Percentiles rank a stretch among this genome's conserved stretches.
Conservation (phyloP, 2,329 filamentous ascomycete genomes). For the Orbilia ellipsospora region DNA sequence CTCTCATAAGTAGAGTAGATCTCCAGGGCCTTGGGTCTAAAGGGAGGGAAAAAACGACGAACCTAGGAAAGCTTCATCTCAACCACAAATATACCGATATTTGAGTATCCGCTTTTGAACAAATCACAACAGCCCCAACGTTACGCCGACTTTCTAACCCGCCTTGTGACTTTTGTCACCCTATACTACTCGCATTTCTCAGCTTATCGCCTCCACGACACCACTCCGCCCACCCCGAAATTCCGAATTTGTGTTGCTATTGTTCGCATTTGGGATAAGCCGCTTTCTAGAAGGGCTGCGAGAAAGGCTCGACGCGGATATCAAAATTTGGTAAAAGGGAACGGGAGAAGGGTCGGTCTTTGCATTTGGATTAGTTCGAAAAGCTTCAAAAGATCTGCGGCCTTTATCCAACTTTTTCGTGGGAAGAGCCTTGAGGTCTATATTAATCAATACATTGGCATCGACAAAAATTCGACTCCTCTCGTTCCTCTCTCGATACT, state of each 20-base stretch:
- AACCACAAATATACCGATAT: slow-evolving; percentile 30
- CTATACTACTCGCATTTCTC: slow-evolving; percentile 12
- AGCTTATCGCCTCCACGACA: slow-evolving; percentile 19
- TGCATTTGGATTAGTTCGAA: slow-evolving; percentile 47
- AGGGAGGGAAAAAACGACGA: slow-evolving; percentile 26
- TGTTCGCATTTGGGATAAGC: slow-evolving; percentile 54
- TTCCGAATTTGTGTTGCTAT: slow-evolving; percentile 53
- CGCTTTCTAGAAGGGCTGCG: slow-evolving; percentile 44
- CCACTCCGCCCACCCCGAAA: slow-evolving; percentile 18
- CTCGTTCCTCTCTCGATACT: slow-evolving; percentile 29
- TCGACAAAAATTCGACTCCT: slow-evolving; percentile 32
- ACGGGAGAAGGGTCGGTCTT: slow-evolving; percentile 11
- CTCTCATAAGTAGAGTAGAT: slow-evolving; percentile 54
- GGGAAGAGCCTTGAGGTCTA: slow-evolving; percentile 25
- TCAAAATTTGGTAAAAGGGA: slow-evolving; percentile 44
- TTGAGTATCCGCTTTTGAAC: slow-evolving; percentile 52
- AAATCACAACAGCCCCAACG: slow-evolving; percentile 46
- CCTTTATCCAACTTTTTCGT: slow-evolving; percentile 11
- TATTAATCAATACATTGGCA: slow-evolving; percentile 43
- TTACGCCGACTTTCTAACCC: slow-evolving; percentile 24
- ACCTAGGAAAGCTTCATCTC: slow-evolving; percentile 36
- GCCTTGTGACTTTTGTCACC: slow-evolving; percentile 10
- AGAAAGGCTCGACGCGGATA: slow-evolving; percentile 38
- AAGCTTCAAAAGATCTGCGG: slow-evolving; percentile 24
- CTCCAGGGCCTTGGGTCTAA: slow-evolving; percentile 52